These are phyloP conservation scores for Trametes hirsuta DNA, from an alignment of 1,284 basidiomycete species.

Conservation along the genomic window DNA sequence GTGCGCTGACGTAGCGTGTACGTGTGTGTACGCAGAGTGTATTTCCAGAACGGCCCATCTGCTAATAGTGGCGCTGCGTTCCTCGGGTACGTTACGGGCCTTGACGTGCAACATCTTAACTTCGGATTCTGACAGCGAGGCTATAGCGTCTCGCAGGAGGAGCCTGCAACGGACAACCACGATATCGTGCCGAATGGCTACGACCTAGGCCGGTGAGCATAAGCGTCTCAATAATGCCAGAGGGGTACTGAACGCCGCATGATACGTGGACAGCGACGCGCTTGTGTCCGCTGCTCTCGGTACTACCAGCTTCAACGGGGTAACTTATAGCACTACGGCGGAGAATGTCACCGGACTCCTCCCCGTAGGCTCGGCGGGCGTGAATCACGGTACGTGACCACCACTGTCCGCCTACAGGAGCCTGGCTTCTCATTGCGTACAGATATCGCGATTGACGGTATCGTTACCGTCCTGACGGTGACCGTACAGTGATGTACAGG, in stretches of 20 bases:
- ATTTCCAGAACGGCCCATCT: conserved; percentile 70
- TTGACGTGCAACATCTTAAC: background rate
- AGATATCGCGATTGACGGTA: conserved; percentile 52
- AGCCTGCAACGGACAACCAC: conserved; percentile 50
- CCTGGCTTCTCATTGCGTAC: background rate
- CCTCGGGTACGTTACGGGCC: conserved; percentile 52
- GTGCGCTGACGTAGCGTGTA: background rate
- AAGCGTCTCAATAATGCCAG: too few species aligned
- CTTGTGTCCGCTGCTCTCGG: conserved; percentile 51
- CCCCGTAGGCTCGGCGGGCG: conserved; percentile 50
- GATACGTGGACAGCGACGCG: conserved; percentile 38
- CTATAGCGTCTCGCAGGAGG: conserved; percentile 61
- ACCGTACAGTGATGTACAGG: conserved; percentile 35
- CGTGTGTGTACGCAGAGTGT: conserved; percentile 50
- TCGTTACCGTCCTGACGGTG: conserved; percentile 50
- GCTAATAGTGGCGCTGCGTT: conserved; percentile 69
- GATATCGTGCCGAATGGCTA: conserved; percentile 59
- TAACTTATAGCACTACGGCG: conserved; percentile 53
- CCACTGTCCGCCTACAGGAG: too few species aligned
- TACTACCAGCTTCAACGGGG: conserved; percentile 42
- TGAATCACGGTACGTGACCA: conserved; percentile 45
- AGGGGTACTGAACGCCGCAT: too few species aligned
- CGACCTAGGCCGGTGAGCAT: conserved; percentile 47
- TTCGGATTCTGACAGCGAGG: background rate
- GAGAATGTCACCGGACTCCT: conserved; percentile 54